These are phyloP conservation scores for Colletotrichum tabaci DNA, from an alignment of 2,329 filamentous ascomycete species.

Conservation along the genomic window DNA sequence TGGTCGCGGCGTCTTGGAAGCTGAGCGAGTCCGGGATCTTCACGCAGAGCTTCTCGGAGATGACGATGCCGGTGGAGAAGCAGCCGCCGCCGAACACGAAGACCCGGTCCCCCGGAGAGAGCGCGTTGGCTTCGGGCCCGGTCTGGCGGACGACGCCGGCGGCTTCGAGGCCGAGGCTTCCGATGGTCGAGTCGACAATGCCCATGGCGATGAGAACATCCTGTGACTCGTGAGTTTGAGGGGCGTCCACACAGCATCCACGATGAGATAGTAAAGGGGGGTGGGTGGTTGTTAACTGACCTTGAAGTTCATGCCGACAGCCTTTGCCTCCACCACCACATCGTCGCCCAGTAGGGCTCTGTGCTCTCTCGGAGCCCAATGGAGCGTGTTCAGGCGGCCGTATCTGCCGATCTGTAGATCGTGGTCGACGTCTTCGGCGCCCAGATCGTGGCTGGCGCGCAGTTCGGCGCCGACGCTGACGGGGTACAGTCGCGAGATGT, in stretches of 20 bases:
- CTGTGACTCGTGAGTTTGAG: background rate
- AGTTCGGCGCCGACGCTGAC: slow-evolving; percentile 20
- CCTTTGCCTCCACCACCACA: slow-evolving; percentile 16
- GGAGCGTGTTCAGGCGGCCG: slow-evolving; percentile 29
- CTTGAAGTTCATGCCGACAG: slow-evolving; percentile 36
- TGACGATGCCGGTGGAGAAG: slow-evolving; percentile 19
- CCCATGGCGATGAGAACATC: slow-evolving; percentile 46
- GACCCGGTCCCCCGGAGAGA: slow-evolving; percentile 48
- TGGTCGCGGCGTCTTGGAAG: slow-evolving; percentile 54
- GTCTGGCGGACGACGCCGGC: slow-evolving; percentile 51
- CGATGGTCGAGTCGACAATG: slow-evolving; percentile 35
- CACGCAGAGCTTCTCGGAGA: slow-evolving; percentile 38
- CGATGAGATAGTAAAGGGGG: slow-evolving; percentile 47
- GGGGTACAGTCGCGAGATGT: slow-evolving; percentile 19
- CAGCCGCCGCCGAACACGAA: slow-evolving; percentile 20
- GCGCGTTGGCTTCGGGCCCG: slow-evolving; percentile 46
- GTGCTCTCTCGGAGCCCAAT: background rate
- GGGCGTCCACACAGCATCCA: no score
- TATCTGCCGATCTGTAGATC: slow-evolving; percentile 16
- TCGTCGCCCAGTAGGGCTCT: background rate
- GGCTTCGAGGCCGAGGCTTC: slow-evolving; percentile 49
- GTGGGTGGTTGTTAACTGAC: slow-evolving; percentile 23
- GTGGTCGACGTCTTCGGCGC: background rate
- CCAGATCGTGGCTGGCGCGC: no score
- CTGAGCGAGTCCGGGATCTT: slow-evolving; percentile 53